Base-by-base conservation (phyloP, 2,329 filamentous ascomycete genomes). In the Penicillium verrucosum region DNA sequence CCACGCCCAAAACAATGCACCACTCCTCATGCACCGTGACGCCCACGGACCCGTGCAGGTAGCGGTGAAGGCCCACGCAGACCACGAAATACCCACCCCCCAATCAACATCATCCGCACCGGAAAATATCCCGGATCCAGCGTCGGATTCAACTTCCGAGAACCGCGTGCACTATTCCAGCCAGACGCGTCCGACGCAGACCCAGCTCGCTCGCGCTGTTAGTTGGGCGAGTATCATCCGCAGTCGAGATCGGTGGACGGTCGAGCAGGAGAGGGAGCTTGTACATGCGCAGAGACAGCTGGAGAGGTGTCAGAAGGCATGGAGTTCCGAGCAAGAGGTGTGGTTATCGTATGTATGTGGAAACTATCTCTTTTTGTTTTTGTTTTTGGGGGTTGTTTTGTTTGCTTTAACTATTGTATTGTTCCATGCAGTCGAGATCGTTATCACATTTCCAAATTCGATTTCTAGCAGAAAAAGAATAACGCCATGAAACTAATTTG, bases 281-380 rank as follows among this genome's bases (percentile, higher is more conserved):
- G 47, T 60, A 5, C 60, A 64, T 49, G 70, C 70, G 0, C 56
- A 65, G 54, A 62, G 59, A 16, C 64, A 74, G 40, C 45, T 73
- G 45, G 68, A 60, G 37, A 59, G 66, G 27, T 73, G 71, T 60
- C 71, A 73, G 52, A 73, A 68, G 57, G 68, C 70, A 1, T 73
- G 70, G 70, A 72, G 68, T 51, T 72, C 70, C 10, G 70, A 73
- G 51, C 71, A 73, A 49, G 71, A 73, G 43, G 37, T 73, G 16
- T 73, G 71, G 71, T 51, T 74, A 53, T 57, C 61, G 18, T 64
- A 67, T 68, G 71, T 74, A 66, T 54, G 70, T 67, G 32, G 5
- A 2, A 2, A 43, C 2, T 32, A 34, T 56, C 34, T 48, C 11
- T 25, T 18, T 18, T 18, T 18, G 18, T 18, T 18, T 18, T 41